These are phyloP conservation scores for Pythium aquatile DNA, from an alignment of 352 stramenopile genomes.

Conservation along the genomic window DNA sequence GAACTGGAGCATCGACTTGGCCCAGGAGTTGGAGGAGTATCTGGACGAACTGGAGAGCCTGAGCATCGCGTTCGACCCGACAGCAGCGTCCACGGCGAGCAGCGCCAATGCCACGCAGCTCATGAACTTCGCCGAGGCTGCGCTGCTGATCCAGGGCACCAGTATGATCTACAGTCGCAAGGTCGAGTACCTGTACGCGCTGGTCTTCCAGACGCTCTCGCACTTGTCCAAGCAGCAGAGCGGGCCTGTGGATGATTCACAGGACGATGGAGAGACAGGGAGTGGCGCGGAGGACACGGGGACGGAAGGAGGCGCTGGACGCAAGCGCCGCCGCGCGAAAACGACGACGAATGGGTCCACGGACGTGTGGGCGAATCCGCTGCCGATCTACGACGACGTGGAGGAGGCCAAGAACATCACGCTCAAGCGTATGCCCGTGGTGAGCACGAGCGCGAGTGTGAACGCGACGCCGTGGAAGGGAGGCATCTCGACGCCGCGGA, in stretches of 20 bases:
- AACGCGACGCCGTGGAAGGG: conserved; percentile 3
- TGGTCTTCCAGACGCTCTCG: conserved; percentile 90
- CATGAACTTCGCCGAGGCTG: conserved; percentile 93
- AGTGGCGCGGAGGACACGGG: conserved; percentile 18
- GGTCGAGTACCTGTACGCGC: conserved; percentile 93
- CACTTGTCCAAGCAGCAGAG: conserved; percentile 70
- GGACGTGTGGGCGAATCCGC: conserved; percentile 52
- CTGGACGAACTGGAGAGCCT: conserved; percentile 84
- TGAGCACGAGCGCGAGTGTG: neutral
- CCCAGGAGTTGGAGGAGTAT: conserved; percentile 88
- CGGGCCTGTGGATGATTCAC: conserved; percentile 18
- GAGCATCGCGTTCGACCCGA: conserved; percentile 59
- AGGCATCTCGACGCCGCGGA: neutral
- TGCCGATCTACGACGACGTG: conserved; percentile 64
- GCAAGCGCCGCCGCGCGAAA: conserved; percentile 8
- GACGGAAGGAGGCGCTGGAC: neutral
- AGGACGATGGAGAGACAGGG: conserved; percentile 24
- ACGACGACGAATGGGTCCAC: neutral
- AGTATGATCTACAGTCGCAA: conserved; percentile 94
- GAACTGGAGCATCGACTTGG: conserved; percentile 92
- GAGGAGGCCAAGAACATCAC: conserved; percentile 65
- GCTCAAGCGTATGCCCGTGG: conserved; percentile 28
- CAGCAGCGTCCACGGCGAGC: neutral
- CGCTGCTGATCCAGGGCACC: conserved; percentile 92
- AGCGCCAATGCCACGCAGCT: conserved; percentile 11